A percentile compares a stretch with the other conserved stretches of the same genome.
Evolutionary conservation across 495 filamentous ascomycete genomes (phyloP).

Genomic region (Aspergillus heteromorphus): DNA sequence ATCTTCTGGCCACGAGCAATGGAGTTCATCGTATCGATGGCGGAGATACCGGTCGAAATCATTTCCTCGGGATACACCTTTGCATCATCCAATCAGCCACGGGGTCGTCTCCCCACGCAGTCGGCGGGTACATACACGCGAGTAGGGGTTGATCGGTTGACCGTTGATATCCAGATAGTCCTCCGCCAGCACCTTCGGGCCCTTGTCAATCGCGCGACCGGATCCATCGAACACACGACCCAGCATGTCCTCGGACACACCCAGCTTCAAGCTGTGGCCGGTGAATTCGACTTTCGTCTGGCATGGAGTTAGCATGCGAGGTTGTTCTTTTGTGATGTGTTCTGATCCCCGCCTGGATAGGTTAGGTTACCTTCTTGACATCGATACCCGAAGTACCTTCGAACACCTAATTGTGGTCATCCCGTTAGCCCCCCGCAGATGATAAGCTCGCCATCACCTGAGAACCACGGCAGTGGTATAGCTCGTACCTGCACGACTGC

Average conservation of each 20-base stretch:
- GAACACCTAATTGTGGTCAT: slow-evolving; percentile 66
- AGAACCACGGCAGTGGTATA: background rate
- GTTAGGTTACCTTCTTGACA: slow-evolving; percentile 78
- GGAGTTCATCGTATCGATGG: slow-evolving; percentile 99
- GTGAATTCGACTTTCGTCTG: slow-evolving; percentile 96
- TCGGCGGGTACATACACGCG: slow-evolving; percentile 57
- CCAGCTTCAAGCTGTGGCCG: slow-evolving; percentile 93
- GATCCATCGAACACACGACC: slow-evolving; percentile 98
- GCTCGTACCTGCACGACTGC: slow-evolving; percentile 78
- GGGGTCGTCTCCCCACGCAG: background rate
- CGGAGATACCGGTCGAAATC: slow-evolving; percentile 98
- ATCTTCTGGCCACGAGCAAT: slow-evolving; percentile 99
- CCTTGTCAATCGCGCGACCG: slow-evolving; percentile 95
- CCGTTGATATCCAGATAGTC: slow-evolving; percentile 99
- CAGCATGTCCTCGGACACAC: slow-evolving; percentile 99
- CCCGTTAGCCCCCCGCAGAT: slow-evolving; percentile 18
- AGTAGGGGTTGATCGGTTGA: slow-evolving; percentile 97
- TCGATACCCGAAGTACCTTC: slow-evolving; percentile 96
- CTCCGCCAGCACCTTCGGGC: slow-evolving; percentile 95
- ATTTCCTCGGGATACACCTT: slow-evolving; percentile 99
- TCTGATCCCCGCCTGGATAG: background rate
- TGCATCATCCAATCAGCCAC: slow-evolving; percentile 14
- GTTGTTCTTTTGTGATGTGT: too few relatives aligned
- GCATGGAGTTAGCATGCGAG: slow-evolving; percentile 18
- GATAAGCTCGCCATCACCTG: slow-evolving; percentile 4